Base-by-base conservation (phyloP, 139 green algal genomes). In the Chlorella sp. region DNA sequence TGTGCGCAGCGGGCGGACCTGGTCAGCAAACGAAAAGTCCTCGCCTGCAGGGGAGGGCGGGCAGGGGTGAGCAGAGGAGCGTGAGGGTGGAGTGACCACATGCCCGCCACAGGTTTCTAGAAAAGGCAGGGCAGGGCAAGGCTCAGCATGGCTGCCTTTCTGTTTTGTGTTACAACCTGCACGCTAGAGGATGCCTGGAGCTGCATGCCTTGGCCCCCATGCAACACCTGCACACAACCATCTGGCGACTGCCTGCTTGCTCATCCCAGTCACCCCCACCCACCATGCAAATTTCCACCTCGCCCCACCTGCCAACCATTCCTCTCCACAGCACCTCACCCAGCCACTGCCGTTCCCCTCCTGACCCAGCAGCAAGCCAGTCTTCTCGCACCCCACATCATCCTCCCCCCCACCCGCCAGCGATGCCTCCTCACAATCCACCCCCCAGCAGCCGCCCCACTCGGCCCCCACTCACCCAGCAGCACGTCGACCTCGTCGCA, bases 401-500 rank as follows among this genome's bases (percentile, higher is more conserved):
- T n/a, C n/a, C n/a, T n/a, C n/a, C n/a, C 7, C 48, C 48, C 48
- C 48, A 57, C 48, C 48, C 48, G 48, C 48, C 48, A n/a, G n/a
- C 48, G 9, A 57, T 5, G 7, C 48, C 48, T 9, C 48, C 48
- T 9, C 48, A 57, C 48, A 42, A 42, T 12, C 73, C 22, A 32
- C 32, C n/a, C 3, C 26, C 9, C 85, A 57, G 69, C 68, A 71
- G 3, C 16, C 22, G n/a, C 73, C 19, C 34, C 75, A 34, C 30
- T 36, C 34, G 2, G 14, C 75, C 34, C 77, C 40, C 24, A 57
- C 89, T 90, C 89, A 93, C 96, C 96, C 90, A 98, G 92, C 89
- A 99, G 94, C 78, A 98, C 94, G 86, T 99, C 97, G 85, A 95
- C 95, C 92, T 99, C 97, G 90, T 99, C 97, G 91, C 97, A 89